Base-by-base conservation (phyloP, 495 filamentous ascomycete genomes). In the Oidiodendron maius region DNA sequence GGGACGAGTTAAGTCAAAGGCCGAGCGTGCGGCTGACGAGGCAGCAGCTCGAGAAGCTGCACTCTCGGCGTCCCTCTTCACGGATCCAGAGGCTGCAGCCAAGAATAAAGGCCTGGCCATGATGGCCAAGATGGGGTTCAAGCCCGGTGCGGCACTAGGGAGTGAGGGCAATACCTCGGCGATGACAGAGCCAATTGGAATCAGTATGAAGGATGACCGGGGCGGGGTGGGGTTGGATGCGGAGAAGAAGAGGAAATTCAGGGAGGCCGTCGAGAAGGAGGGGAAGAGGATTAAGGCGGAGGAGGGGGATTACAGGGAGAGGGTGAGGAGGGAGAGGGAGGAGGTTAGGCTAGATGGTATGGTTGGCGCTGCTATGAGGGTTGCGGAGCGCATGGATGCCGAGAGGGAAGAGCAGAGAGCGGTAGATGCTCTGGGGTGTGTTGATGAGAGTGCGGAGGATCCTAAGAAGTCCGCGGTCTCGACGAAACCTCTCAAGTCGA, bases 71-170 rank as follows among this genome's bases (percentile, higher is more conserved):
- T 84, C 82, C n/a, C 71, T 96, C 21, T 68, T 87, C 13, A 60
- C 72, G 34, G 75, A 78, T n/a, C 60, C 67, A 4, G 50, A 38
- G n/a, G 46, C 51, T 3, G 64, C 66, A 13, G 39, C 60, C 21
- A 69, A 72, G 43, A 84, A 76, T 66, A 98, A 96, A 64, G 93
- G 93, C 2, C 81, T 90, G 46, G 74, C 86, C 48, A 95, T 98
- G 89, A 93, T 98, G 91, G 82, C 87, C n/a, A 89, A 84, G 64
- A 84, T 98, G 71, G 93, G 93, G 5, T 98, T 91, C 67, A 84
- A 79, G 51, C 68, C 77, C 9, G 85, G 85, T 12, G 78, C 80
- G 42, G 74, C 78, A 0, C 72, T 95, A 3, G 89, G 93, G 1
- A 84, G 82, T 55, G 53, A 51, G 46, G 64, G 60, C 21, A 60